Conservation (phyloP, 23 red algal species). For the Pyropia haitanensis region DNA sequence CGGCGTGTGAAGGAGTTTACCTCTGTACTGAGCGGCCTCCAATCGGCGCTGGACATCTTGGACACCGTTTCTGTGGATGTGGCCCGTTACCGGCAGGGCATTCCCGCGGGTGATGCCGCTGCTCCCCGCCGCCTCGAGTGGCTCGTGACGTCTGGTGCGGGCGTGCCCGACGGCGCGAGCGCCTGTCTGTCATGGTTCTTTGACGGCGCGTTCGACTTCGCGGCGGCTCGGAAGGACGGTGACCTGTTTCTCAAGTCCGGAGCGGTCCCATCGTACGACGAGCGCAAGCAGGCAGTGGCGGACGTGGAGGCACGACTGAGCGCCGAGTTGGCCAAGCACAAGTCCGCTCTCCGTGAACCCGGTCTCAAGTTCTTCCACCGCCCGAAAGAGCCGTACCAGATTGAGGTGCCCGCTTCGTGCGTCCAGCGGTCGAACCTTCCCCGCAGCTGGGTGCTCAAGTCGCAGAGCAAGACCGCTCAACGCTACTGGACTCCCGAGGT, state of each 20-base stretch:
- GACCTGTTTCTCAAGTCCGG: slow-evolving; percentile 48
- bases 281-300: slow-evolving; percentile 21
- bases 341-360: slow-evolving; percentile 21
- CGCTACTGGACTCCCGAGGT: slow-evolving; percentile 79
- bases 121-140: slow-evolving; percentile 35
- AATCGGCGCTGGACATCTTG: slow-evolving; percentile 41
- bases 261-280: slow-evolving; percentile 22
- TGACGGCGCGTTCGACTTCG: slow-evolving; percentile 50
- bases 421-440: slow-evolving; percentile 27
- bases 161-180: slow-evolving; percentile 22
- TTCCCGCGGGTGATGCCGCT: not conserved
- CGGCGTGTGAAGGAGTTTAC: slow-evolving; percentile 75
- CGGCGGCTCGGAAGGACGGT: slow-evolving; percentile 25
- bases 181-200: slow-evolving; percentile 41
- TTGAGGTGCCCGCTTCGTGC: slow-evolving; percentile 48
- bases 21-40: slow-evolving; percentile 43
- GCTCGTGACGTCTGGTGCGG: slow-evolving; percentile 39
- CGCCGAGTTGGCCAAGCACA: slow-evolving; percentile 32
- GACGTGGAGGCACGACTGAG: slow-evolving; percentile 36
- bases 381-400: slow-evolving; percentile 82
- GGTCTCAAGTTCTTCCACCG: slow-evolving; percentile 80
- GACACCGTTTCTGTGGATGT: slow-evolving; percentile 16
- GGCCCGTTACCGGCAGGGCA: not conserved
- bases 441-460: slow-evolving; percentile 64
- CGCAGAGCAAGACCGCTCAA: slow-evolving; percentile 69